phyloP scores from a whole-genome alignment of 140 eudicot species.

The Oenanthe javanica region DNA sequence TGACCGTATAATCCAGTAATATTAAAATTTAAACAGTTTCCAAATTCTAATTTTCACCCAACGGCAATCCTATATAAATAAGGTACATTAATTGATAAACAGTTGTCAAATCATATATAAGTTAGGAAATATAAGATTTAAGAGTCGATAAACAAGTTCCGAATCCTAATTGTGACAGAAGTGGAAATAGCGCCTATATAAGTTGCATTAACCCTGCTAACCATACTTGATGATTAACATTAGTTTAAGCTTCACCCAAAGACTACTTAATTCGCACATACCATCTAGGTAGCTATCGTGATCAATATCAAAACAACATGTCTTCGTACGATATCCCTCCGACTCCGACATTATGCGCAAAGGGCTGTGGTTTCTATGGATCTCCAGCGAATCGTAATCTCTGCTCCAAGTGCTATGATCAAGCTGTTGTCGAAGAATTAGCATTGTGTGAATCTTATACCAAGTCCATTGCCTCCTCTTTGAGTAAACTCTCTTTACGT shows the following conservation, averaged over 20 bases:
- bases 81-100: too few species aligned
- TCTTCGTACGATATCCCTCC: background rate
- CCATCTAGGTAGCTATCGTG: too few species aligned
- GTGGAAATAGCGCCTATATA: background rate
- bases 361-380: conserved; percentile 84
- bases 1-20: too few species aligned
- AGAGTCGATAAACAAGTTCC: too few species aligned
- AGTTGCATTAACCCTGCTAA: background rate
- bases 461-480: background rate
- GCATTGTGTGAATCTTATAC: background rate
- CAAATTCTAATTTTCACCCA: too few species aligned
- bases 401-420: conserved; percentile 63
- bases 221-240: too few species aligned
- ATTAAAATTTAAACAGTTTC: too few species aligned
- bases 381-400: conserved; percentile 46
- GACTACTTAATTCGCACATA: too few species aligned
- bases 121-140: too few species aligned
- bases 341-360: conserved; percentile 32
- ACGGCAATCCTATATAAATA: too few species aligned
- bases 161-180: background rate
- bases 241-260: too few species aligned
- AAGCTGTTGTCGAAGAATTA: conserved; percentile 14
- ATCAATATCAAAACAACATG: background rate
- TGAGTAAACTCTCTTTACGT: background rate
- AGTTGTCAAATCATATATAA: too few species aligned